A percentile compares a stretch with the other conserved stretches of the same genome.
phyloP scores from a whole-genome alignment of 768 basidiomycete species.

The Lactarius trivialis region DNA sequence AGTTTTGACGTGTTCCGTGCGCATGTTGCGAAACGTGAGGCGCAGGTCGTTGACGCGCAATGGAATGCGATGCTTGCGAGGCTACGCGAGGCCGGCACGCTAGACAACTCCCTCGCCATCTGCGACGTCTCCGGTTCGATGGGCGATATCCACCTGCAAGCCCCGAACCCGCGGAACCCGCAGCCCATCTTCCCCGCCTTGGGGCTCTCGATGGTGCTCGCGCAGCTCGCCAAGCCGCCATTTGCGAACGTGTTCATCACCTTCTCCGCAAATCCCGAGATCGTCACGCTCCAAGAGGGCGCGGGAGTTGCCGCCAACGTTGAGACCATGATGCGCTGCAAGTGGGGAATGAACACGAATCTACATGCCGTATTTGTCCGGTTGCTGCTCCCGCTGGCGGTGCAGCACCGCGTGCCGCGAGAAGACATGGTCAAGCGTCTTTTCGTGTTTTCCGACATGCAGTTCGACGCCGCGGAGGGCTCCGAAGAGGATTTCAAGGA shows the following conservation, averaged over 20 bases:
- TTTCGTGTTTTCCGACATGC: constrained; percentile 77
- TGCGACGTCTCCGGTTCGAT: constrained; percentile 76
- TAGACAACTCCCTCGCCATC: constrained; percentile 58
- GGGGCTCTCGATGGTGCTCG: constrained; percentile 58
- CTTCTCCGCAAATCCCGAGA: constrained; percentile 48
- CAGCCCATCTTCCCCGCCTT: constrained; percentile 57
- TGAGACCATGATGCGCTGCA: constrained; percentile 32
- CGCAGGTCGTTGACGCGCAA: constrained; percentile 53
- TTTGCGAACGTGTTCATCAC: constrained; percentile 65
- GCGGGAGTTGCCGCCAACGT: constrained; percentile 36
- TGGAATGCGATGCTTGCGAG: constrained; percentile 55
- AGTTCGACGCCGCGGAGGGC: constrained; percentile 44
- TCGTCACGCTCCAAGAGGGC: constrained; percentile 43
- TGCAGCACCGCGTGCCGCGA: constrained; percentile 45
- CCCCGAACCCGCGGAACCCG: neutral
- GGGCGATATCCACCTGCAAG: constrained; percentile 36
- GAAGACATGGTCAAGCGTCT: constrained; percentile 73
- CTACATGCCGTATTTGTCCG: constrained; percentile 55
- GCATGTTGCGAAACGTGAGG: constrained; percentile 32
- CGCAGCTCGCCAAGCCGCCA: constrained; percentile 55
- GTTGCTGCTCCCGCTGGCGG: constrained; percentile 56
- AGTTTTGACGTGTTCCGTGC: constrained; percentile 25
- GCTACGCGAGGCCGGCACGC: constrained; percentile 45
- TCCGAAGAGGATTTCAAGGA: too few species aligned
- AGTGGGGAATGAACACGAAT: too few species aligned